A percentile compares a stretch with the other conserved stretches of the same genome.
Conservation (phyloP, 345 rosid genomes). For the thale cress (Arabidopsis thaliana) region DNA sequence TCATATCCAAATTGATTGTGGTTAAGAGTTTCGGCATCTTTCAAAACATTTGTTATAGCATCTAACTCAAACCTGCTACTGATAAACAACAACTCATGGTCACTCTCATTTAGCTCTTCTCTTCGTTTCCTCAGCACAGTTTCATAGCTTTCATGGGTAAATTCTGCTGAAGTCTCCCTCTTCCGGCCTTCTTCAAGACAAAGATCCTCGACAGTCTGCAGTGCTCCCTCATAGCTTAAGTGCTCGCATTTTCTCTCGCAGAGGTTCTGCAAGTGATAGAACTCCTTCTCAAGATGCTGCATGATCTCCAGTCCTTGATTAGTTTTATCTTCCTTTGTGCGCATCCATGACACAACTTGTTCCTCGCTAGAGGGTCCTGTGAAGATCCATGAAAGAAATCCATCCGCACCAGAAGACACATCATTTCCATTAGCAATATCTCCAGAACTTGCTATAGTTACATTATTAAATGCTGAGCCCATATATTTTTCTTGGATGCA, state of each 20-base stretch:
- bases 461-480: constrained; percentile 43
- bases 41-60: constrained; percentile 69
- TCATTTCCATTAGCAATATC: constrained; percentile 45
- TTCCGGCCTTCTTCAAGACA: constrained; percentile 86
- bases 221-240: constrained; percentile 79
- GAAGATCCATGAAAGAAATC: constrained; percentile 87
- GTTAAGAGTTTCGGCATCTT: constrained; percentile 75
- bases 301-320: constrained; percentile 78
- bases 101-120: constrained; percentile 65
- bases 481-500: constrained; percentile 38
- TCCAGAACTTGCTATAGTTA: constrained; percentile 43
- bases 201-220: constrained; percentile 83
- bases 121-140: constrained; percentile 70
- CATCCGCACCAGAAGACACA: constrained; percentile 51
- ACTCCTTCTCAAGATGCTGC: constrained; percentile 80
- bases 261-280: constrained; percentile 71
- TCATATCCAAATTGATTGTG: constrained; percentile 75
- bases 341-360: constrained; percentile 71
- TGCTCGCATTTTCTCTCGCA: constrained; percentile 84
- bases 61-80: constrained; percentile 74
- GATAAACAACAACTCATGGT: constrained; percentile 51
- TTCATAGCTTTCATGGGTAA: constrained; percentile 63
- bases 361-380: constrained; percentile 73
- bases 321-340: constrained; percentile 67
- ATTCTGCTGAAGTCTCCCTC: constrained; percentile 64